These are phyloP conservation scores for Sugiyamaella paludigena DNA, from an alignment of 1,139 yeast species.

Conservation along the genomic window DNA sequence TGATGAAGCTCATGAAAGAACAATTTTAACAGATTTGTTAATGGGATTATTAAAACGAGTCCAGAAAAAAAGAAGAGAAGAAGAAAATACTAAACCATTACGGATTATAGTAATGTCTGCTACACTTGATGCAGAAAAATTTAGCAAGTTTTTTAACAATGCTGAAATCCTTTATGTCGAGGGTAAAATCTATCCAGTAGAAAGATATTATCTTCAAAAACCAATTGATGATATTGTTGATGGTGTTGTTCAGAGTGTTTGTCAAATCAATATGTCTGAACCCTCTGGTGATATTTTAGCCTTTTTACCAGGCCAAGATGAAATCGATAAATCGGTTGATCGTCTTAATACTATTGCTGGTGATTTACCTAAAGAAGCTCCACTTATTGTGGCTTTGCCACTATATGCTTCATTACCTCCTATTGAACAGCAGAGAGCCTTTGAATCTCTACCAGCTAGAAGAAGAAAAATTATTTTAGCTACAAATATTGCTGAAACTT, in stretches of 20 bases:
- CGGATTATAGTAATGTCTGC: slow-evolving; percentile 85
- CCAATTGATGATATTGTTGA: slow-evolving; percentile 82
- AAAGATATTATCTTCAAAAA: slow-evolving; percentile 58
- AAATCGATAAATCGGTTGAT: slow-evolving; percentile 80
- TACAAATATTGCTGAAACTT: slow-evolving; percentile 96
- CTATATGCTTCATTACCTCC: slow-evolving; percentile 93
- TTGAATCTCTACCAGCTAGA: slow-evolving; percentile 55
- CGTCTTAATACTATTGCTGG: slow-evolving; percentile 61
- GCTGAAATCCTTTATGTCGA: slow-evolving; percentile 84
- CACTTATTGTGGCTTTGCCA: slow-evolving; percentile 73
- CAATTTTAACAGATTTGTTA: slow-evolving; percentile 83
- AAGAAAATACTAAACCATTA: slow-evolving; percentile 37
- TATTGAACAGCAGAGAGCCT: slow-evolving; percentile 73
- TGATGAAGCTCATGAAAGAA: slow-evolving; percentile 98
- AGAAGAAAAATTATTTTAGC: slow-evolving; percentile 84
- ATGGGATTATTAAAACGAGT: slow-evolving; percentile 82
- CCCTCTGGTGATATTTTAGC: slow-evolving; percentile 81
- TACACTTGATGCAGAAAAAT: slow-evolving; percentile 88
- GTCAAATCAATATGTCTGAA: slow-evolving; percentile 77
- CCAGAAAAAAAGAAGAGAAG: slow-evolving; percentile 35
- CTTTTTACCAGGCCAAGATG: slow-evolving; percentile 95
- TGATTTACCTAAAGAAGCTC: slow-evolving; percentile 61
- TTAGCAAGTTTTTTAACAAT: slow-evolving; percentile 68
- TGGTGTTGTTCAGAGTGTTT: slow-evolving; percentile 66
- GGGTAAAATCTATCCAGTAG: slow-evolving; percentile 87